Percentiles rank a stretch among this genome's conserved stretches.
These are phyloP conservation scores for Tolypocladium ovalisporum DNA, from an alignment of 2,329 filamentous ascomycete genomes.

Conservation along the genomic window DNA sequence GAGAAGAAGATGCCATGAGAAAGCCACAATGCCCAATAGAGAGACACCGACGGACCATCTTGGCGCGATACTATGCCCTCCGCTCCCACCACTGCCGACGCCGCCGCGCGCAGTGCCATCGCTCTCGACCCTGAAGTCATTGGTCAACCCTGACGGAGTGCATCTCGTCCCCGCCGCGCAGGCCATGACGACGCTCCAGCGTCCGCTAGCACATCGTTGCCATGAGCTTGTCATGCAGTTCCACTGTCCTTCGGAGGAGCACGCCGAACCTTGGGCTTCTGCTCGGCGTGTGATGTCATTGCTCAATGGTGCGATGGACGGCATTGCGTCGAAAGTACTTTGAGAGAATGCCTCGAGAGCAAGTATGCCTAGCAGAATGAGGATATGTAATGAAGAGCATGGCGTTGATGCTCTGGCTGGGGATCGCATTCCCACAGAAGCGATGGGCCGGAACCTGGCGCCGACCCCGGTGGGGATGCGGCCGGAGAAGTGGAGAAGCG, in stretches of 20 bases:
- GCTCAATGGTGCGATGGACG: neutral
- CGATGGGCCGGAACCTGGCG: neutral
- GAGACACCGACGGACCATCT: neutral
- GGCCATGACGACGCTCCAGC: conserved; percentile 33
- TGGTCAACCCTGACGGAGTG: conserved; percentile 27
- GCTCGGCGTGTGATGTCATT: conserved; percentile 9
- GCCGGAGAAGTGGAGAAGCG: neutral
- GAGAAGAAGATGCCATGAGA: neutral
- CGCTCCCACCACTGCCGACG: neutral
- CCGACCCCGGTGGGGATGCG: neutral
- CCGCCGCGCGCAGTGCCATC: conserved; percentile 10
- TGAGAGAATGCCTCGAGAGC: neutral
- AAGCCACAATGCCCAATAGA: neutral
- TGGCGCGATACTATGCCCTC: neutral
- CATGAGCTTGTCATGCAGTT: conserved; percentile 39
- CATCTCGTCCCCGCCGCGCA: conserved; percentile 35
- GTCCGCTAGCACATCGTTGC: conserved; percentile 38
- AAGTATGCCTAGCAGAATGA: neutral
- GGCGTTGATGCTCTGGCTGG: neutral
- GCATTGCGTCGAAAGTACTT: neutral
- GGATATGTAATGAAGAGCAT: neutral
- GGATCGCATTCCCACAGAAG: neutral
- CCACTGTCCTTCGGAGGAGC: conserved; percentile 39
- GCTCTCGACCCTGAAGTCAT: conserved; percentile 26
- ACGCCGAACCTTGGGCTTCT: conserved; percentile 25